phyloP scores from a whole-genome alignment of 768 basidiomycete species.

The Auricularia heimuer region DNA sequence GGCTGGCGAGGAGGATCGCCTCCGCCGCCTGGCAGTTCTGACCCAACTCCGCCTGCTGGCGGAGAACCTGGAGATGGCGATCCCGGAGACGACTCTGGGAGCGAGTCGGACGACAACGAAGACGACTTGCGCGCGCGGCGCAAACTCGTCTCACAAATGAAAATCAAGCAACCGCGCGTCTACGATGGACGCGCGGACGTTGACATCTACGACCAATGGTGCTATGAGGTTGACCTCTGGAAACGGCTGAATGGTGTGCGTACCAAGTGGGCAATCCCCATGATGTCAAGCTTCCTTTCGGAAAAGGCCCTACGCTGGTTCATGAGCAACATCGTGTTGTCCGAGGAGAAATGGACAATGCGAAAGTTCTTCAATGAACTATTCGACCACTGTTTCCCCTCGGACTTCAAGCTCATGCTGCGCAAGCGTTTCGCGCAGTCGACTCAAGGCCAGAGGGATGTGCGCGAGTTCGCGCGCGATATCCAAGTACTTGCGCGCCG shows the following conservation, averaged over 20 bases:
- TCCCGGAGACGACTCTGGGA: not conserved
- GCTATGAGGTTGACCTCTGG: slow-evolving; percentile 1
- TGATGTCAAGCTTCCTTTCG: slow-evolving; percentile 17
- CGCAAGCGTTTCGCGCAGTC: slow-evolving; percentile 14
- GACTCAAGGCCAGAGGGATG: slow-evolving; percentile 19
- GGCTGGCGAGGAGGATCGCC: too few relatives aligned
- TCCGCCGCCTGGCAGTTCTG: too few relatives aligned
- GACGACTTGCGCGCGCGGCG: too few relatives aligned
- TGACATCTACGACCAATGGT: slow-evolving; percentile 2
- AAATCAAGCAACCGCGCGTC: too few relatives aligned
- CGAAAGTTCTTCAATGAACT: slow-evolving; percentile 23
- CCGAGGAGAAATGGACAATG: slow-evolving; percentile 19
- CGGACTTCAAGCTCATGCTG: slow-evolving; percentile 19
- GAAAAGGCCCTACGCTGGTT: slow-evolving; percentile 27
- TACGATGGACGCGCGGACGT: too few relatives aligned
- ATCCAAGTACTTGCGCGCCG: slow-evolving; percentile 25
- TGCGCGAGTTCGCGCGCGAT: slow-evolving; percentile 26
- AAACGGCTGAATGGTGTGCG: not conserved
- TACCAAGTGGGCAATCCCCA: not conserved
- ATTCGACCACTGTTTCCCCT: slow-evolving; percentile 30
- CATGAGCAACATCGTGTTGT: slow-evolving; percentile 18
- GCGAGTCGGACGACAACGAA: too few relatives aligned
- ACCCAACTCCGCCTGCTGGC: too few relatives aligned
- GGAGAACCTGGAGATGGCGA: too few relatives aligned
- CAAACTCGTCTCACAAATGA: too few relatives aligned